Conservation (phyloP, 805 yeast genomes). For the Kregervanrija fluxuum region DNA sequence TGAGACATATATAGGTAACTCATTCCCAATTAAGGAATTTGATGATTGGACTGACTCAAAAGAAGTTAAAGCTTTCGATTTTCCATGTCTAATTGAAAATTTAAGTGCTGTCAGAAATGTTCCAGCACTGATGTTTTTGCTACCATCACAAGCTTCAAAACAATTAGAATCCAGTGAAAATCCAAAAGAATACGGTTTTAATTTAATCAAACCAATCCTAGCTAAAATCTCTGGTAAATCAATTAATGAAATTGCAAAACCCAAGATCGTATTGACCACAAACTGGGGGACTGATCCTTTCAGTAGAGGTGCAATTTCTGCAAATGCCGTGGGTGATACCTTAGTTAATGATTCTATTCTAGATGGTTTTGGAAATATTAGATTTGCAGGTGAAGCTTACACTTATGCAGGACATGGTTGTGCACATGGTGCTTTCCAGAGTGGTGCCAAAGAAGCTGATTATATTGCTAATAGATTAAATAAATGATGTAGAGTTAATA, state of each 20-base stretch:
- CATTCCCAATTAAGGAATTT: not conserved
- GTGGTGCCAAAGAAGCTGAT: constrained; percentile 42
- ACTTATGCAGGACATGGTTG: constrained; percentile 44
- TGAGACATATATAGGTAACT: not conserved
- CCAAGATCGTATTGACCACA: constrained; percentile 24
- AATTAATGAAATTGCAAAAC: constrained; percentile 17
- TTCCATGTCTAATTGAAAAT: constrained; percentile 24
- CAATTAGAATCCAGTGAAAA: constrained; percentile 34
- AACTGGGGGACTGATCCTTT: constrained; percentile 45
- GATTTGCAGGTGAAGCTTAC: constrained; percentile 54
- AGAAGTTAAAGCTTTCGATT: constrained; percentile 20
- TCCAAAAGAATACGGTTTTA: constrained; percentile 30
- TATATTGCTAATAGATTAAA: constrained; percentile 1
- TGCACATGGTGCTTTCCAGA: constrained; percentile 48
- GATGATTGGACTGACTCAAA: not conserved
- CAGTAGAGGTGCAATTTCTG: constrained; percentile 42
- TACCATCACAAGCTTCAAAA: constrained; percentile 43
- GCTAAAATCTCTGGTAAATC: constrained; percentile 19
- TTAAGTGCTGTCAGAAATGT: constrained; percentile 19
- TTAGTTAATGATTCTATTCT: constrained; percentile 25
- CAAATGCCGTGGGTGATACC: constrained; percentile 35
- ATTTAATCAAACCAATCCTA: constrained; percentile 35
- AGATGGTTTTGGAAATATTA: constrained; percentile 29
- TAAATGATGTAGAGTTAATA: not conserved
- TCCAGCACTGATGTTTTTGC: constrained; percentile 36